These are phyloP conservation scores for Ganoderma leucocontextum DNA, from an alignment of 1,284 basidiomycete species.

Conservation along the genomic window DNA sequence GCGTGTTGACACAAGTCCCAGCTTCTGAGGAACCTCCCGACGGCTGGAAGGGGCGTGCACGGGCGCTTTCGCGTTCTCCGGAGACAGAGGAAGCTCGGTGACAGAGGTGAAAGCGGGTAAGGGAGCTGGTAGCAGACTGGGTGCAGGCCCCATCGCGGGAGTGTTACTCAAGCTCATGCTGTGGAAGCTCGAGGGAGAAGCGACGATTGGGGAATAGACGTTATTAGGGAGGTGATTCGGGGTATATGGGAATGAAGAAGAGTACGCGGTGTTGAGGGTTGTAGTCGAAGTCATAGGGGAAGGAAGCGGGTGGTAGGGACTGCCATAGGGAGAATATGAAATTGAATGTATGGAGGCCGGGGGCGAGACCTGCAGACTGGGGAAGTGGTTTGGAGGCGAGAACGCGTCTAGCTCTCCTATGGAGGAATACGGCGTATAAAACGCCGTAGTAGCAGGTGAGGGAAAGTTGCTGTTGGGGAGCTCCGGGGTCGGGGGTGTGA, in stretches of 20 bases:
- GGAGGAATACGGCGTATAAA: neutral
- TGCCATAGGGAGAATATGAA: neutral
- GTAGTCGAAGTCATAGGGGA: constrained; percentile 10
- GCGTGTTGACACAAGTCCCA: constrained; percentile 12
- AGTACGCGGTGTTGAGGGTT: constrained; percentile 1
- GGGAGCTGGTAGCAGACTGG: constrained; percentile 10
- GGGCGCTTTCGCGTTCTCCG: neutral
- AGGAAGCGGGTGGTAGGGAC: constrained; percentile 7
- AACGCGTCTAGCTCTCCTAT: constrained; percentile 2
- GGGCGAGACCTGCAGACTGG: neutral
- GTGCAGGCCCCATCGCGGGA: constrained; percentile 7
- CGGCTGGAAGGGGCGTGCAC: constrained; percentile 4
- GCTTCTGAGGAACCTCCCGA: constrained; percentile 26
- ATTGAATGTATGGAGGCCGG: neutral
- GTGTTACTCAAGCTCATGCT: constrained; percentile 15
- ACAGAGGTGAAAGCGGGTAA: constrained; percentile 5
- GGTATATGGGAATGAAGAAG: constrained; percentile 5
- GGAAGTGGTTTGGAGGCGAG: constrained; percentile 1
- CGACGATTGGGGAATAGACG: constrained; percentile 12
- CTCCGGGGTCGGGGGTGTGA: constrained; percentile 11
- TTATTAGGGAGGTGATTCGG: constrained; percentile 7
- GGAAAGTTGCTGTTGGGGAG: constrained; percentile 1
- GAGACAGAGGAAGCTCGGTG: constrained; percentile 6
- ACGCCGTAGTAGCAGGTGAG: constrained; percentile 4
- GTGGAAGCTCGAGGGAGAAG: constrained; percentile 21